Evolutionary conservation across 371 early-diverging fungal species (phyloP).

Genomic region (Phascolomyces articulosus): DNA sequence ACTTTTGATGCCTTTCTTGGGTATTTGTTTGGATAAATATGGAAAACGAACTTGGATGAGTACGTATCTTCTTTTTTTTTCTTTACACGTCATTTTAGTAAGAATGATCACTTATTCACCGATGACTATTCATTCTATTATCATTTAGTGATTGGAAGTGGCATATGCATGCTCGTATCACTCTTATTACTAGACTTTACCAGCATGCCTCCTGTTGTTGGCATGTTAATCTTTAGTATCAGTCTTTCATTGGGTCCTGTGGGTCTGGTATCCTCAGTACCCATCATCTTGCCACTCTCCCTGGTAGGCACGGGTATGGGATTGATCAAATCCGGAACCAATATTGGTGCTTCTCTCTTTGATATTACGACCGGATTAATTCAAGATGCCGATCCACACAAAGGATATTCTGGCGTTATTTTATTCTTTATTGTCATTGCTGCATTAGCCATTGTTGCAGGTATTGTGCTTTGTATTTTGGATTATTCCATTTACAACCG

Average conservation of each 20-base stretch:
- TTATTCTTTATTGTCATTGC: constrained; percentile 56
- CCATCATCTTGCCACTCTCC: constrained; percentile 59
- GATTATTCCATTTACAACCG: constrained; percentile 43
- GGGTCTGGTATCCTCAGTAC: constrained; percentile 65
- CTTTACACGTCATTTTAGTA: neutral
- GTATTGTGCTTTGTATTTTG: constrained; percentile 44
- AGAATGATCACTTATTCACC: neutral
- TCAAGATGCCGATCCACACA: constrained; percentile 55
- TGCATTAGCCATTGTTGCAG: constrained; percentile 41
- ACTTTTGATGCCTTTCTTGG: constrained; percentile 68
- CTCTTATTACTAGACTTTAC: constrained; percentile 62
- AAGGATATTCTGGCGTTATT: constrained; percentile 59
- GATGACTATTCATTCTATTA: no score
- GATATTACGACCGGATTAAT: constrained; percentile 69
- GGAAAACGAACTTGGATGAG: constrained; percentile 66
- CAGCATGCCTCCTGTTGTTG: constrained; percentile 51
- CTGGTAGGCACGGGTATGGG: constrained; percentile 74
- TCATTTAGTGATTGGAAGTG: constrained; percentile 50
- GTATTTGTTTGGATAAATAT: constrained; percentile 60
- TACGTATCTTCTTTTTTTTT: constrained; percentile 26
- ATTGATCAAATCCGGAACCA: constrained; percentile 67
- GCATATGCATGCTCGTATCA: constrained; percentile 44
- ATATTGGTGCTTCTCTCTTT: constrained; percentile 66
- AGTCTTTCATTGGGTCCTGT: constrained; percentile 74
- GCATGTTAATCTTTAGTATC: constrained; percentile 64